These are phyloP conservation scores for Eutrema japonicum DNA, from an alignment of 345 rosid species.

Conservation along the genomic window DNA sequence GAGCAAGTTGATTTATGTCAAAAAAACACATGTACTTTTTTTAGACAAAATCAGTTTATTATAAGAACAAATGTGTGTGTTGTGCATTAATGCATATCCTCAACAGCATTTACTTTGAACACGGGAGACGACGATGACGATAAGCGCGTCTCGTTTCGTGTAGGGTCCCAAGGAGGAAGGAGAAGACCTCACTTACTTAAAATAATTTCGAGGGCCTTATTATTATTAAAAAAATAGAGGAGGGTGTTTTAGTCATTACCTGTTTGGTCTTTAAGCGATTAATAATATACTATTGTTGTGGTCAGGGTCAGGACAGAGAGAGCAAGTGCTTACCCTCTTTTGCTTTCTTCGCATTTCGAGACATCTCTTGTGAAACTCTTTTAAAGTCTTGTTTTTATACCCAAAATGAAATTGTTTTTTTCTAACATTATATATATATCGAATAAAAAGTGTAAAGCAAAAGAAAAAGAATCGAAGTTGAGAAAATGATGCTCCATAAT, in stretches of 20 bases:
- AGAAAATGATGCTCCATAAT: conserved; percentile 30
- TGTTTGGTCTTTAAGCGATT: conserved; percentile 13
- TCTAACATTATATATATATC: neutral
- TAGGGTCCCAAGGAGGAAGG: conserved; percentile 45
- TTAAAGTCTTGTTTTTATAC: conserved; percentile 7
- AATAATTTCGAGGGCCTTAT: conserved; percentile 17
- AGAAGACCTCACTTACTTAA: conserved; percentile 37
- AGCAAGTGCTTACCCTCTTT: conserved; percentile 43
- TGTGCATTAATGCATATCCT: conserved; percentile 28
- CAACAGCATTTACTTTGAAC: conserved; percentile 43
- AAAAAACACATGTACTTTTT: neutral
- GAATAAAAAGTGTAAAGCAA: conserved; percentile 40
- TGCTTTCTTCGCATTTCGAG: conserved; percentile 42
- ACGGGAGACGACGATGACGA: conserved; percentile 44
- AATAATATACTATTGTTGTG: conserved; percentile 30
- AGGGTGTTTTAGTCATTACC: conserved; percentile 39
- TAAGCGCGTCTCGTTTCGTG: conserved; percentile 45
- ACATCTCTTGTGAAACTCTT: conserved; percentile 43
- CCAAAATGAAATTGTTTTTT: neutral
- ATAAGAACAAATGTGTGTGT: conserved; percentile 26
- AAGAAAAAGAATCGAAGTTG: conserved; percentile 34
- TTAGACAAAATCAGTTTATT: conserved; percentile 4
- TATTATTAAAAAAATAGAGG: neutral
- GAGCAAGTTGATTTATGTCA: conserved; percentile 24
- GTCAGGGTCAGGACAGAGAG: conserved; percentile 46